Evolutionary conservation across 148 eudicot genomes (phyloP), one percentile per base, ranked within the genome.

Genomic region (Vaccinium macrocarpon): DNA sequence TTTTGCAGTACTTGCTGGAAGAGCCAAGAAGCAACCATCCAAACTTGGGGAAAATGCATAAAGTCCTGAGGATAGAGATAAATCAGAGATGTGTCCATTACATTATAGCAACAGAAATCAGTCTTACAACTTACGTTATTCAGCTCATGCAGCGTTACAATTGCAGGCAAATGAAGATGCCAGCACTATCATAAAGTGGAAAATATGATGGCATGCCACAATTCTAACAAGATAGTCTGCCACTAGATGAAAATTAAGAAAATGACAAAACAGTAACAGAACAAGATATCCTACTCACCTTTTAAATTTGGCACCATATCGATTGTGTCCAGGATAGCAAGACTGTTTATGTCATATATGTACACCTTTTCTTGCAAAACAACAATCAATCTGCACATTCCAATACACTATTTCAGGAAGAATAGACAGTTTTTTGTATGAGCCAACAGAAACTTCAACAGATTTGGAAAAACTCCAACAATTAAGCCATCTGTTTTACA

Each of bases 11-110:
- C 94, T 92, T 76, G 98, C 98, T 79, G 99, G 99, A 90, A 96
- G 92, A 80, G 99, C 99, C 91, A 96, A 82, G 85, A 92, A 94
- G 88, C 95, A 93, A 87, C 93, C 93, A 85, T 93, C 98, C 88
- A 88, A 74, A 81, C 84, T 88, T 27, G 94, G 91, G 53, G 98
- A 94, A 89, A 96, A 96, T 87, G 98, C 96, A 88, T 93, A 96
- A 25, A 96, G 91, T 79, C 99, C 99, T 96, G 88, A 78, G 82
- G 81, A 35, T 66, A 59, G 76, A 76, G 76, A 12, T 46, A 61
- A 46, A 48, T 7, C 16, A 18, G 48, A 27, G n/a, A 32, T 68
- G 21, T 35, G 13, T 27, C 38, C 49, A 23, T 59, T 18, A 61
- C 12, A 25, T 59, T 80, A 50, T 21, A 77, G 62, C 51, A 75